Percentiles rank a stretch among this genome's conserved stretches.
Conservation (phyloP, 495 filamentous ascomycete species). For the Apiosordaria backusii region DNA sequence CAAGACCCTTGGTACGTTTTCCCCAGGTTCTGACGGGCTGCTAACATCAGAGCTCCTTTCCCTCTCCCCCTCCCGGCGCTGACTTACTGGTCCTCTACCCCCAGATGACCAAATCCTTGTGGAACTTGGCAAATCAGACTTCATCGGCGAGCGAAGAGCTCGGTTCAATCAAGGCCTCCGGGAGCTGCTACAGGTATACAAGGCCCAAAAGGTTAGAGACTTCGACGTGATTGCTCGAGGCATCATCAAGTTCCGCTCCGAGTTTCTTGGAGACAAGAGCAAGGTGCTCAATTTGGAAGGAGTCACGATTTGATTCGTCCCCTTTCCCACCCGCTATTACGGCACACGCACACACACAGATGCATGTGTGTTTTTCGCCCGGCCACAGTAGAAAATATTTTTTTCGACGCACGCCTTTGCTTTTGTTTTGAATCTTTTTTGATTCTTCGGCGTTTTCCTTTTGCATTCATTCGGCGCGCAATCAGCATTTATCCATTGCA, state of each 20-base stretch:
- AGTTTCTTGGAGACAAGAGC: slow-evolving; percentile 50
- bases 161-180: slow-evolving; percentile 73
- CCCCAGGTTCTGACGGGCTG: slow-evolving; percentile 19
- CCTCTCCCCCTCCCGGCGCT: slow-evolving; percentile 44
- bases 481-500: background rate
- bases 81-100: slow-evolving; percentile 53
- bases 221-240: slow-evolving; percentile 75
- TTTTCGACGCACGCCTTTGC: background rate
- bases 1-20: slow-evolving; percentile 72
- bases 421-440: background rate
- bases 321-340: background rate
- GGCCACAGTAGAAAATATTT: background rate
- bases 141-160: slow-evolving; percentile 63
- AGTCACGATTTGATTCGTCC: slow-evolving; percentile 30
- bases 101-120: slow-evolving; percentile 85
- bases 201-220: slow-evolving; percentile 69
- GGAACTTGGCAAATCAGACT: slow-evolving; percentile 73
- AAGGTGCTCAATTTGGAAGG: slow-evolving; percentile 46
- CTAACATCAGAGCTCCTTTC: slow-evolving; percentile 33
- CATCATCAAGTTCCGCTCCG: slow-evolving; percentile 74
- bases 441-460: background rate
- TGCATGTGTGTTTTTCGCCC: background rate
- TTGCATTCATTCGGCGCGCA: background rate
- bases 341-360: background rate
- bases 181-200: slow-evolving; percentile 70